Conservation (phyloP, 2,329 filamentous ascomycete species). For the Monilinia laxa region DNA sequence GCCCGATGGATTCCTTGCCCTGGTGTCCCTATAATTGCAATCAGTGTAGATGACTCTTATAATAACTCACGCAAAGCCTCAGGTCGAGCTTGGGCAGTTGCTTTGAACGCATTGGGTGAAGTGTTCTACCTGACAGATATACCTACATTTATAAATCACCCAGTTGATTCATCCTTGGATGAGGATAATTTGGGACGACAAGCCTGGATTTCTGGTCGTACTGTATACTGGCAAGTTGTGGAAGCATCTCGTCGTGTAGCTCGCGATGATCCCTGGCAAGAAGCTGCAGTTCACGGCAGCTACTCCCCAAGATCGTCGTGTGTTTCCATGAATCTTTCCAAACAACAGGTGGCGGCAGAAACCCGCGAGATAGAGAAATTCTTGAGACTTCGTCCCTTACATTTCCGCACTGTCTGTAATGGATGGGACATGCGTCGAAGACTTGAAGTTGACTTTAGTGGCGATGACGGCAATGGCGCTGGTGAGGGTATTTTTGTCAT, state of each 20-base stretch:
- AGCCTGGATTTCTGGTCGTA: constrained; percentile 79
- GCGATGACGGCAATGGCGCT: constrained; percentile 70
- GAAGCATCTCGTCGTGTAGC: constrained; percentile 74
- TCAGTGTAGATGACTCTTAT: constrained; percentile 82
- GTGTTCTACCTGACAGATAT: constrained; percentile 78
- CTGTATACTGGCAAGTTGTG: constrained; percentile 76
- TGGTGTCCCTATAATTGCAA: constrained; percentile 83
- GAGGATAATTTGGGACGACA: constrained; percentile 60
- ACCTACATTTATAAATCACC: constrained; percentile 52
- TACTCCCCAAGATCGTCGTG: constrained; percentile 81
- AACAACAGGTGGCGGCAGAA: constrained; percentile 70
- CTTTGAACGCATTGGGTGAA: constrained; percentile 91
- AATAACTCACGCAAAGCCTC: constrained; percentile 66
- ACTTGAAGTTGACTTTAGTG: constrained; percentile 85
- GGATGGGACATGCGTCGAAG: constrained; percentile 91
- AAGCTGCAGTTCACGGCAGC: constrained; percentile 64
- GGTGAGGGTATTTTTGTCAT: constrained; percentile 78
- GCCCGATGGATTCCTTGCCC: constrained; percentile 89
- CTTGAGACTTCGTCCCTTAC: constrained; percentile 67
- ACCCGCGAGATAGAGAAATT: constrained; percentile 80
- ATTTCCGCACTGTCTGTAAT: constrained; percentile 75
- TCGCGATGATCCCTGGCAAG: constrained; percentile 70
- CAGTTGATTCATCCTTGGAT: constrained; percentile 45
- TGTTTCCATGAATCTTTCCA: constrained; percentile 67
- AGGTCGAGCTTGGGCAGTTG: constrained; percentile 82